Evolutionary conservation across 78 protist genomes (phyloP).

Genomic region (Polysphondylium violaceum): DNA sequence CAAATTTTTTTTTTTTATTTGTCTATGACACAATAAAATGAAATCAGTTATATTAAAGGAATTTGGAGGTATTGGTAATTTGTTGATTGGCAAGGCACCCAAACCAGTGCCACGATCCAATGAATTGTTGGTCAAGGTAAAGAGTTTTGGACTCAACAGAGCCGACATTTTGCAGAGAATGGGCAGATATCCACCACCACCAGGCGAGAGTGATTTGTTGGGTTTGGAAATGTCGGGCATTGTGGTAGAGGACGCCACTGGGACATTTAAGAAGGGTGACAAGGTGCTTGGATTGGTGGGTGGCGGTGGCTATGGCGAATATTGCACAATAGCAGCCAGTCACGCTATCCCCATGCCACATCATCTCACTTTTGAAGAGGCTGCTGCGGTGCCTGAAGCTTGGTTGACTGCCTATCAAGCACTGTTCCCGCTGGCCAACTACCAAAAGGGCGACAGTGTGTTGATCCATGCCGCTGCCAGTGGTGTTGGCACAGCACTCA

Average conservation of each 20-base stretch:
- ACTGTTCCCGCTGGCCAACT: constrained; percentile 48
- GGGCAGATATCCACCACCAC: constrained; percentile 84
- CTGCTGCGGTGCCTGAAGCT: constrained; percentile 87
- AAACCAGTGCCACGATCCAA: constrained; percentile 48
- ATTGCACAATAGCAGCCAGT: constrained; percentile 13
- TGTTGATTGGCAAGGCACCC: constrained; percentile 23
- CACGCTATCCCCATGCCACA: constrained; percentile 62
- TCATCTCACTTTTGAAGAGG: constrained; percentile 61
- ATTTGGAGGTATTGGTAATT: constrained; percentile 74
- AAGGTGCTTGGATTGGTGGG: constrained; percentile 54
- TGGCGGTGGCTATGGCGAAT: constrained; percentile 58
- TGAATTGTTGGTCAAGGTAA: constrained; percentile 56
- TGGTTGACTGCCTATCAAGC: constrained; percentile 88
- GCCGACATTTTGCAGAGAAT: constrained; percentile 77
- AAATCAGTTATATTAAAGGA: constrained; percentile 69
- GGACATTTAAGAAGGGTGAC: constrained; percentile 45
- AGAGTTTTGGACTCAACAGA: constrained; percentile 55
- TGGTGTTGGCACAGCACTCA: constrained; percentile 83
- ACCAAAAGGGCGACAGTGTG: constrained; percentile 30
- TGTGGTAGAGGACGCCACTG: not conserved
- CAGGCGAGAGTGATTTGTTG: constrained; percentile 77
- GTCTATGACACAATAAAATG: constrained; percentile 29
- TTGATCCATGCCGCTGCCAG: constrained; percentile 88
- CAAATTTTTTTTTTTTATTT: too few species aligned
- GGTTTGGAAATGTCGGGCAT: constrained; percentile 82